Conservation (phyloP, 305 asterid genomes). For the Solanum aculeatissimum region DNA sequence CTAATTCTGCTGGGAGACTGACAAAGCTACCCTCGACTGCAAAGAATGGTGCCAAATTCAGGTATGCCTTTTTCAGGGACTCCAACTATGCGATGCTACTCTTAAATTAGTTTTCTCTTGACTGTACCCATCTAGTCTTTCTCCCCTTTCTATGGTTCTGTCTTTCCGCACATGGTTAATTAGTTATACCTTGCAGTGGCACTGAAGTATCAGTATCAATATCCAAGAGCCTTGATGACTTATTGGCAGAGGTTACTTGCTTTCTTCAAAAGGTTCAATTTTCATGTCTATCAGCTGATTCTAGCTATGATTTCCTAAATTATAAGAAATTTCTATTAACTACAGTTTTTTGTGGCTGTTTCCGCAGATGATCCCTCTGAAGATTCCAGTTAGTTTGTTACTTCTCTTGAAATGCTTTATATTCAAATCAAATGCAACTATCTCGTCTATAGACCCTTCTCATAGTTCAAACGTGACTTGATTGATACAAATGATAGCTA, state of each 20-base stretch:
- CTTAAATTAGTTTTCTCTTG: neutral
- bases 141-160: neutral
- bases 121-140: neutral
- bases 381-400: constrained; percentile 49
- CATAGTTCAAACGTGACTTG: neutral
- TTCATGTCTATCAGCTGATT: neutral
- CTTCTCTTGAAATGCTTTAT: constrained; percentile 2
- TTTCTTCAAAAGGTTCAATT: constrained; percentile 47
- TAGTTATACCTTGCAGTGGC: constrained; percentile 40
- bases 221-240: constrained; percentile 27
- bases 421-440: neutral
- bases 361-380: constrained; percentile 56
- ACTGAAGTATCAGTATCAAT: constrained; percentile 58
- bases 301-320: neutral
- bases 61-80: constrained; percentile 30
- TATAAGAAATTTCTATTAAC: neutral
- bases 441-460: neutral
- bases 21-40: constrained; percentile 40
- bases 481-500: neutral
- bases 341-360: neutral
- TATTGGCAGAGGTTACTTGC: constrained; percentile 28
- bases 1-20: constrained; percentile 36
- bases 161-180: neutral
- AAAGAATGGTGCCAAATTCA: constrained; percentile 68
- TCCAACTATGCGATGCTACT: neutral